These are phyloP conservation scores for Hypoxylon cercidicola DNA, from an alignment of 495 filamentous ascomycete genomes.

Conservation along the genomic window DNA sequence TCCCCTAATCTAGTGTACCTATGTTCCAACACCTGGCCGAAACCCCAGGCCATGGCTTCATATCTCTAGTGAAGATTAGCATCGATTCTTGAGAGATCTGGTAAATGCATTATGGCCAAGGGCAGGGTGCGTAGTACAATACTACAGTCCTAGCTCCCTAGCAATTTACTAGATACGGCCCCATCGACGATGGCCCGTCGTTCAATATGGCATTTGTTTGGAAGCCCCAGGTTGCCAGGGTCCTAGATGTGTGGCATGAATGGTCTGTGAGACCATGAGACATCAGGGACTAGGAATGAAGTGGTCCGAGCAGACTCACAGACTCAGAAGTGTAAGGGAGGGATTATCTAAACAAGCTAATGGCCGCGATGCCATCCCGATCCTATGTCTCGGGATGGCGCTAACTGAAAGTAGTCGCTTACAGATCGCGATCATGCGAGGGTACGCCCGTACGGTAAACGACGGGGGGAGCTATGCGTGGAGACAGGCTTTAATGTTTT, in stretches of 20 bases:
- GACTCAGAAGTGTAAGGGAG: constrained; percentile 9
- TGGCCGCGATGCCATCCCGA: constrained; percentile 31
- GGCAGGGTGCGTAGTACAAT: constrained; percentile 10
- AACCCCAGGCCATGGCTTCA: constrained; percentile 22
- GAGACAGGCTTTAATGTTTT: constrained; percentile 26
- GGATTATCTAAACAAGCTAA: constrained; percentile 17
- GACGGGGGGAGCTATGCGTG: constrained; percentile 13
- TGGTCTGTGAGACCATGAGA: constrained; percentile 21
- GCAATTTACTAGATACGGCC: not conserved
- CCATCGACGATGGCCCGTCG: constrained; percentile 11
- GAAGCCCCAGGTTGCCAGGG: constrained; percentile 29
- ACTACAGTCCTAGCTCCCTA: too few species aligned
- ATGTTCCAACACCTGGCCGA: constrained; percentile 13
- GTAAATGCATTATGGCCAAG: not conserved
- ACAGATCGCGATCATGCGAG: constrained; percentile 23
- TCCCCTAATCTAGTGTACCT: constrained; percentile 17
- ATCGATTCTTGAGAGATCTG: constrained; percentile 1
- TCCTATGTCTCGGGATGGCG: constrained; percentile 43
- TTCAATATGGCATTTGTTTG: constrained; percentile 33
- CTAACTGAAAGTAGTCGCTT: constrained; percentile 19
- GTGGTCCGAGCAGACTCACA: constrained; percentile 32
- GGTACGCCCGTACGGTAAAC: not conserved
- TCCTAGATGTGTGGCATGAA: constrained; percentile 16
- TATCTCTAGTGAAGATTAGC: constrained; percentile 6
- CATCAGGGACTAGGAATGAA: constrained; percentile 27